phyloP scores from a whole-genome alignment of 352 stramenopile genomes.

The Globisporangium abappressorium region DNA sequence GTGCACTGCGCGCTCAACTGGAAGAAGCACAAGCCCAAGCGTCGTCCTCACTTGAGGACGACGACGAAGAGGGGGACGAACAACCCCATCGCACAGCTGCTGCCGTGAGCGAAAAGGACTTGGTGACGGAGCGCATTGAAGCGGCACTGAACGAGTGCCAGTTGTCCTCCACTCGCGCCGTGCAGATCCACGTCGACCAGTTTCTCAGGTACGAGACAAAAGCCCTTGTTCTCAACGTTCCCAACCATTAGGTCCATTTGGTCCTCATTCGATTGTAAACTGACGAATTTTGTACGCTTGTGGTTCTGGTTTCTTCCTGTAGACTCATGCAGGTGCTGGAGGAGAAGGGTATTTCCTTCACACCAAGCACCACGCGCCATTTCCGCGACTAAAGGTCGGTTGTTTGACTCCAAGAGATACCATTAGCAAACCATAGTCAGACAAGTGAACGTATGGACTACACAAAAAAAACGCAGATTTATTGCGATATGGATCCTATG shows the following conservation, averaged over 20 bases:
- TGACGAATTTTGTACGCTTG: not conserved
- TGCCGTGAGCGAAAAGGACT: conserved; percentile 22
- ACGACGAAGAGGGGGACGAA: too few species aligned
- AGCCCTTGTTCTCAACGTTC: not conserved
- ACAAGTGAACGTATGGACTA: not conserved
- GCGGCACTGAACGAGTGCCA: conserved; percentile 42
- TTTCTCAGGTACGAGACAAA: conserved; percentile 38
- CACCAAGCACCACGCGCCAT: conserved; percentile 61
- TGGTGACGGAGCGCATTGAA: conserved; percentile 44
- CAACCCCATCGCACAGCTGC: not conserved
- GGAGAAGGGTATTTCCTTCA: conserved; percentile 41
- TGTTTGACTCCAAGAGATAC: too few species aligned
- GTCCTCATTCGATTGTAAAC: not conserved
- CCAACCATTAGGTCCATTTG: not conserved
- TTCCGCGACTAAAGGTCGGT: conserved; percentile 41
- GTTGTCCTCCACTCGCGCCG: conserved; percentile 46
- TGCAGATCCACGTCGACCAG: conserved; percentile 59
- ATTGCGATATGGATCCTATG: not conserved
- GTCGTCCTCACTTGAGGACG: not conserved
- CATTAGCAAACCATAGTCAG: too few species aligned
- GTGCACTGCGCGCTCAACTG: conserved; percentile 21
- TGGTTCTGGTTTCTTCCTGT: not conserved
- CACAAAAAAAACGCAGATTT: conserved; percentile 12
- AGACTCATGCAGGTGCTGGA: conserved; percentile 53
- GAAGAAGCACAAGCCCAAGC: not conserved